These are phyloP conservation scores for Chrysosporium keratinophilum DNA, from an alignment of 2,329 filamentous ascomycete species.

Conservation along the genomic window DNA sequence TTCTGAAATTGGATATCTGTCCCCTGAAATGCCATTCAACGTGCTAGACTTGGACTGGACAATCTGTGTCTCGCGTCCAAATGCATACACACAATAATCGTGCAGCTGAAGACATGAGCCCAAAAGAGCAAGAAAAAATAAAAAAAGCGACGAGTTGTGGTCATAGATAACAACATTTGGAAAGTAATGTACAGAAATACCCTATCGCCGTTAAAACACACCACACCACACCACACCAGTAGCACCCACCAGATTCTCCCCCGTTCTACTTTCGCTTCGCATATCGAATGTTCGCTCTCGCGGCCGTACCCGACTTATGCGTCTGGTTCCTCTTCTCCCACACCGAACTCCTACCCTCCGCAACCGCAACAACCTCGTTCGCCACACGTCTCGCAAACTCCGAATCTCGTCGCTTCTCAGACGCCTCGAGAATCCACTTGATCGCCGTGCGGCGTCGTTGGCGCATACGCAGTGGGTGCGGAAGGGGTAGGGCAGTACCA, in stretches of 20 bases:
- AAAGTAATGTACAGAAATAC: neutral
- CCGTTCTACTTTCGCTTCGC: neutral
- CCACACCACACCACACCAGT: too few species aligned
- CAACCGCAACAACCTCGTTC: slow-evolving; percentile 74
- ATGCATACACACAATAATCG: too few species aligned
- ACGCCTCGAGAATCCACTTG: slow-evolving; percentile 79
- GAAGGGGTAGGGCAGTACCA: slow-evolving; percentile 72
- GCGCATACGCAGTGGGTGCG: slow-evolving; percentile 61
- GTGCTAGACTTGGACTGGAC: too few species aligned
- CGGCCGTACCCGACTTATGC: slow-evolving; percentile 70
- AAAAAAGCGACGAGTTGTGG: too few species aligned
- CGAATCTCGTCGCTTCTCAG: slow-evolving; percentile 63
- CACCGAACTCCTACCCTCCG: slow-evolving; percentile 70
- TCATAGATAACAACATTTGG: too few species aligned
- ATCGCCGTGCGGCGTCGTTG: slow-evolving; percentile 71
- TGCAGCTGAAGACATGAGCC: too few species aligned
- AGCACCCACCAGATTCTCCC: neutral
- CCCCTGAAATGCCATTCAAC: too few species aligned
- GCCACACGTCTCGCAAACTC: slow-evolving; percentile 70
- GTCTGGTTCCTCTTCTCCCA: slow-evolving; percentile 73
- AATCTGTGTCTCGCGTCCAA: too few species aligned
- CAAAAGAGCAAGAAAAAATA: too few species aligned
- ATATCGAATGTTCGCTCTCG: slow-evolving; percentile 57
- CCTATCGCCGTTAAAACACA: neutral
- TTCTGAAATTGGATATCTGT: too few species aligned